Conservation (phyloP, 768 basidiomycete species). For the Phanerochaete carnosa region DNA sequence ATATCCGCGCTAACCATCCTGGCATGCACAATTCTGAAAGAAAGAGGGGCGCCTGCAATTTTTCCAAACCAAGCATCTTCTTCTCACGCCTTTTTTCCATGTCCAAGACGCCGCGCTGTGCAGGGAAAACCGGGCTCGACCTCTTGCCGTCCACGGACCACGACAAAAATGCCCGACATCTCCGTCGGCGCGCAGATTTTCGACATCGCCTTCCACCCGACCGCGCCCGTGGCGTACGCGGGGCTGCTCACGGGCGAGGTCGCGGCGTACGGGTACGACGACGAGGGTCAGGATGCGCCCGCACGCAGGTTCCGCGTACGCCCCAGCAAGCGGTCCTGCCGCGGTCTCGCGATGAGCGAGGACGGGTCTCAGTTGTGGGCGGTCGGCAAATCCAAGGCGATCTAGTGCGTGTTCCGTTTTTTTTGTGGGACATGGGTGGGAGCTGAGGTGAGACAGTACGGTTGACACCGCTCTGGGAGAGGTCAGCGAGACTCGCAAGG, state of each 20-base stretch:
- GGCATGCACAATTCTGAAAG: too few species aligned
- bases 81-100: not conserved
- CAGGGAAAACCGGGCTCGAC: not conserved
- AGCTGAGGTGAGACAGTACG: slow-evolving; percentile 15
- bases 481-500: slow-evolving; percentile 20
- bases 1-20: too few species aligned
- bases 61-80: not conserved
- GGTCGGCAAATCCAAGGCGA: slow-evolving; percentile 75
- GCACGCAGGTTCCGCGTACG: slow-evolving; percentile 56
- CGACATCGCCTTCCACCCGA: slow-evolving; percentile 87
- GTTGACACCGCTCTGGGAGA: slow-evolving; percentile 22
- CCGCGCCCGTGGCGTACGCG: slow-evolving; percentile 63
- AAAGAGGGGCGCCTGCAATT: too few species aligned
- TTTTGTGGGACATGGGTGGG: slow-evolving; percentile 24
- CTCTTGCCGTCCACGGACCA: not conserved
- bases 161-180: slow-evolving; percentile 72
- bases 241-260: slow-evolving; percentile 81
- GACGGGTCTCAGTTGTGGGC: slow-evolving; percentile 72
- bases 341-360: slow-evolving; percentile 63
- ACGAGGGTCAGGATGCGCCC: slow-evolving; percentile 48
- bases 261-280: slow-evolving; percentile 78
- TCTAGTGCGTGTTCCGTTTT: slow-evolving; percentile 58
- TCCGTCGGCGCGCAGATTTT: slow-evolving; percentile 77
- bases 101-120: not conserved
- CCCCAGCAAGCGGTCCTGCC: slow-evolving; percentile 82